Conservation (phyloP, 2,329 filamentous ascomycete genomes). For the Colletotrichum incanum region DNA sequence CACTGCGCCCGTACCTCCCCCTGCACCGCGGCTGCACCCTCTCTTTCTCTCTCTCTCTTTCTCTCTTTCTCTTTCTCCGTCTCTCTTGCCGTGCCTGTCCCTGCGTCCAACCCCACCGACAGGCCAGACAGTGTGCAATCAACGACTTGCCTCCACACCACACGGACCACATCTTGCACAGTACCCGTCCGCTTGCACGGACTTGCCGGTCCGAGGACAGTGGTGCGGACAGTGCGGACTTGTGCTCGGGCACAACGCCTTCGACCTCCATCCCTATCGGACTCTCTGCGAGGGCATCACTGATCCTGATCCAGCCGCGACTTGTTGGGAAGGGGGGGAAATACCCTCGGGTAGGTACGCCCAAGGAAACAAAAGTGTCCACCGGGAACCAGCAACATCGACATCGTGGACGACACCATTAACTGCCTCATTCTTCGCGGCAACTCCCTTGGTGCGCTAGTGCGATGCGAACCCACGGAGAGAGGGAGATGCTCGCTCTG, state of each 20-base stretch:
- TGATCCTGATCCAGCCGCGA: neutral
- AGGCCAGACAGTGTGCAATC: conserved; percentile 25
- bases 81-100: conserved; percentile 15
- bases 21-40: too few relatives aligned
- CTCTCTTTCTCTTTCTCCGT: neutral
- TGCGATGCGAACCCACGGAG: conserved; percentile 2
- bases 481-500: neutral
- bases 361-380: neutral
- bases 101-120: conserved; percentile 4
- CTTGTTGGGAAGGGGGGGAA: neutral
- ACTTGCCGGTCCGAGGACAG: conserved; percentile 13
- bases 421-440: neutral
- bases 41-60: neutral
- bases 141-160: neutral
- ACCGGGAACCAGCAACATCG: neutral
- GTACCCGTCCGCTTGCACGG: neutral
- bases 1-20: neutral
- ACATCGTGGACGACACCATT: neutral
- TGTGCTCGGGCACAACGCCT: neutral
- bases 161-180: conserved; percentile 12
- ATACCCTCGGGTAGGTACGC: neutral
- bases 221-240: neutral
- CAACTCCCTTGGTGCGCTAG: neutral
- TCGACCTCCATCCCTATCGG: neutral
- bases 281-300: neutral